Evolutionary conservation across 2,329 filamentous ascomycete species (phyloP), one percentile per base, ranked within the genome.

Genomic region (Lecanicillium sp.): DNA sequence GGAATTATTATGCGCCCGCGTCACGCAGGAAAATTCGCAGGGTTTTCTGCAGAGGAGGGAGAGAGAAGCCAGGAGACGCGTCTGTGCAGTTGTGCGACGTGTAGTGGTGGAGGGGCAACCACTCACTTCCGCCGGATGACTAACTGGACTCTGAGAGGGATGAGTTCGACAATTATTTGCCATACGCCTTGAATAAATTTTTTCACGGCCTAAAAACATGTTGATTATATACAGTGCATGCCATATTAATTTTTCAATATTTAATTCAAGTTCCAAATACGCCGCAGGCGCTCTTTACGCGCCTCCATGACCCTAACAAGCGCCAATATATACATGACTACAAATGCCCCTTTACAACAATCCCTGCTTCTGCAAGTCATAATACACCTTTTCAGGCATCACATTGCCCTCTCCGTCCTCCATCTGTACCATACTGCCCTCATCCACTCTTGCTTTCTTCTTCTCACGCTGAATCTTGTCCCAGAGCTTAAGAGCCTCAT

Each of bases 301-400:
- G 34, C 34, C 40, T 4, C 13, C 27, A 16, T 41, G 35, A 41
- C 35, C 34, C 40, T 33, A 17, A 27, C 16, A 33, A 33, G n/a
- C 14, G 29, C 31, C 31, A 42, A 33, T n/a, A 35, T 18, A 33
- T 34, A 36, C 25, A 30, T 37, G n/a, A n/a, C 29, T 41, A 29
- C 30, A 43, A 41, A 33, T 16, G 29, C 22, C 11, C 17, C 11
- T 34, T 62, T 70, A 92, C 48, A 94, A 65, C 54, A 95, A 69
- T 25, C 90, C 90, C 58, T 94, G 87, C 65, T 94, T 94, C 62
- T 87, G 84, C 62, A 96, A 64, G 71, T 98, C 92, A 48, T 89
- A 81, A 60, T 95, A 98, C 39, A 98, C 90, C 71, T 95, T 94
- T 66, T 95, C 88, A 0, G 94, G 92, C 92, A 98, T 98, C 41